Evolutionary conservation across 495 filamentous ascomycete species (phyloP).

Genomic region (Trichocladium antarcticum): DNA sequence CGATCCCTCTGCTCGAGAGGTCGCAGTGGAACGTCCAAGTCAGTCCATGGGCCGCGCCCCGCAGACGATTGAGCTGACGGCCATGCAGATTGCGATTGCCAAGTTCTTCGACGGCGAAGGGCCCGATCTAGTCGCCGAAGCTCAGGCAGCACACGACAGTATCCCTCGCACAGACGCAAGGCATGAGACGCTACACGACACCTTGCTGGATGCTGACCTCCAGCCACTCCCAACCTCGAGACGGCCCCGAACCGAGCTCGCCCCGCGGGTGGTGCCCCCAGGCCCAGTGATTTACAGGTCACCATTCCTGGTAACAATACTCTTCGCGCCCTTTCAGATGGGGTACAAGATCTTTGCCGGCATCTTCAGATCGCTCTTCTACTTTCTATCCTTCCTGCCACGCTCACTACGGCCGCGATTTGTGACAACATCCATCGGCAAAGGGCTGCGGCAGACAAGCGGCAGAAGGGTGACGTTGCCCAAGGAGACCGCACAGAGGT

Average conservation of each 20-base stretch:
- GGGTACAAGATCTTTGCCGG: slow-evolving; percentile 56
- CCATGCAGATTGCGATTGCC: slow-evolving; percentile 71
- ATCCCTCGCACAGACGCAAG: slow-evolving; percentile 46
- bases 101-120: slow-evolving; percentile 97
- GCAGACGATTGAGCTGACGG: neutral
- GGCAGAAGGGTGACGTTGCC: slow-evolving; percentile 66
- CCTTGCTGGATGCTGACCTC: slow-evolving; percentile 29
- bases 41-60: slow-evolving; percentile 9
- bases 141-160: slow-evolving; percentile 49
- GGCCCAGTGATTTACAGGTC: slow-evolving; percentile 53
- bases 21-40: slow-evolving; percentile 97
- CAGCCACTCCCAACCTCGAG: slow-evolving; percentile 23
- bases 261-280: slow-evolving; percentile 72
- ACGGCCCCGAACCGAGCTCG: slow-evolving; percentile 41
- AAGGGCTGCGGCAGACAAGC: slow-evolving; percentile 49
- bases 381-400: slow-evolving; percentile 51
- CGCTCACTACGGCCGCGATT: slow-evolving; percentile 48
- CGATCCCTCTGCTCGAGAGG: slow-evolving; percentile 66
- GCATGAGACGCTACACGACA: slow-evolving; percentile 62
- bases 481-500: slow-evolving; percentile 75
- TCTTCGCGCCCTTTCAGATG: slow-evolving; percentile 74
- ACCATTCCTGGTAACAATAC: slow-evolving; percentile 59
- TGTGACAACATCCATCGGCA: slow-evolving; percentile 43
- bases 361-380: slow-evolving; percentile 62
- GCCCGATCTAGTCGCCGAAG: slow-evolving; percentile 68